A percentile compares a stretch with the other conserved stretches of the same genome.
Conservation (phyloP, 2,329 filamentous ascomycete genomes). For the Fusarium sp. region DNA sequence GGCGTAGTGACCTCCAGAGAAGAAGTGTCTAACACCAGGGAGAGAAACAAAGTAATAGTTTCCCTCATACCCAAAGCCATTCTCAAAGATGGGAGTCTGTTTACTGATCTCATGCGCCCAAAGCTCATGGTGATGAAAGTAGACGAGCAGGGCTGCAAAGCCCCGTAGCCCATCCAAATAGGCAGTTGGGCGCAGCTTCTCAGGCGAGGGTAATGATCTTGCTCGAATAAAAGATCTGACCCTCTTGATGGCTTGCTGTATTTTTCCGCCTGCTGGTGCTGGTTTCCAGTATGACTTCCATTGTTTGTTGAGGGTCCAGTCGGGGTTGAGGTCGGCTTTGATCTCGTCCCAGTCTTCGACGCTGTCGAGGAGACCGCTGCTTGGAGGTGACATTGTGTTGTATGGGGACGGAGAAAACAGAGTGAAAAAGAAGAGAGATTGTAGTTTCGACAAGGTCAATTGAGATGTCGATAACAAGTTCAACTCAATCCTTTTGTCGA, state of each 20-base stretch:
- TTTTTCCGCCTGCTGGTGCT: constrained; percentile 24
- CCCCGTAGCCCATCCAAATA: constrained; percentile 70
- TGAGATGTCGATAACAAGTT: not conserved
- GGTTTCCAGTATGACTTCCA: constrained; percentile 45
- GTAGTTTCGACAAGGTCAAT: not conserved
- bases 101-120: constrained; percentile 60
- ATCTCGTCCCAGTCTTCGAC: constrained; percentile 47
- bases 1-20: constrained; percentile 68
- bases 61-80: constrained; percentile 59
- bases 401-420: not conserved
- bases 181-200: constrained; percentile 59
- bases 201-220: constrained; percentile 23
- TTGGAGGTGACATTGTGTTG: constrained; percentile 47
- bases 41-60: constrained; percentile 60
- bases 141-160: constrained; percentile 71
- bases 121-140: constrained; percentile 66
- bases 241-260: constrained; percentile 12
- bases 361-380: constrained; percentile 47
- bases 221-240: constrained; percentile 27
- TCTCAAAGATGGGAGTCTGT: constrained; percentile 56
- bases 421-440: not conserved
- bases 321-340: constrained; percentile 34
- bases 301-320: constrained; percentile 34
- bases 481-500: constrained; percentile 6
- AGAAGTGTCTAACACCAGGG: constrained; percentile 66